Percentiles rank a stretch among this genome's conserved stretches.
phyloP scores from a whole-genome alignment of 2,329 filamentous ascomycete species.

The Metarhizium humberi region DNA sequence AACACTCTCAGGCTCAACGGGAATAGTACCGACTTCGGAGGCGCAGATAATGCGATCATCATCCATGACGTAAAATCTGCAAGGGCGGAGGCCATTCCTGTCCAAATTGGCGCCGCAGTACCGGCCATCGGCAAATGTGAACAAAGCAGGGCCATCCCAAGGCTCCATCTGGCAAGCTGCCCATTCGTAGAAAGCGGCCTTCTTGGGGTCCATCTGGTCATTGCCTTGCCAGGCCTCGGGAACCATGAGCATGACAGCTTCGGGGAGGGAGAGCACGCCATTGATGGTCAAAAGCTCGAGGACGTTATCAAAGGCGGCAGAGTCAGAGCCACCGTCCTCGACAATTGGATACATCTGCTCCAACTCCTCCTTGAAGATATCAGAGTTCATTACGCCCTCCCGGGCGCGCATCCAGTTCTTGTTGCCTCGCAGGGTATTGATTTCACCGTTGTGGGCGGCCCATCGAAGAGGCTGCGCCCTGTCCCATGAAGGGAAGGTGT shows the following conservation, averaged over 20 bases:
- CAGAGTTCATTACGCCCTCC: constrained; percentile 89
- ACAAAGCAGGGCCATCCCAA: constrained; percentile 93
- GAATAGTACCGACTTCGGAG: constrained; percentile 90
- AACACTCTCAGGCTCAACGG: constrained; percentile 80
- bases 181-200: constrained; percentile 98
- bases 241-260: constrained; percentile 98
- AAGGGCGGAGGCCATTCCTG: constrained; percentile 88
- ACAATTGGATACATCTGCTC: constrained; percentile 89
- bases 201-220: constrained; percentile 81
- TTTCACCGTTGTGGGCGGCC: constrained; percentile 98
- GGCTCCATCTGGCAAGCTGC: constrained; percentile 98
- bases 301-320: constrained; percentile 94
- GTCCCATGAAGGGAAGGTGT: constrained; percentile 98
- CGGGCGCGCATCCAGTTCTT: constrained; percentile 99
- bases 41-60: constrained; percentile 97
- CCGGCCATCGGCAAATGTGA: constrained; percentile 92
- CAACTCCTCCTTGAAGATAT: constrained; percentile 85
- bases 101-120: constrained; percentile 97
- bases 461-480: constrained; percentile 91
- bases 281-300: constrained; percentile 91
- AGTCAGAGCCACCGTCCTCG: constrained; percentile 93
- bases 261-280: constrained; percentile 85
- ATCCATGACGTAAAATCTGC: constrained; percentile 93
- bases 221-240: constrained; percentile 98
- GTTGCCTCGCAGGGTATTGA: constrained; percentile 93